A percentile compares a stretch with the other conserved stretches of the same genome.
Conservation (phyloP, 495 filamentous ascomycete genomes). For the Penicillium soppii region DNA sequence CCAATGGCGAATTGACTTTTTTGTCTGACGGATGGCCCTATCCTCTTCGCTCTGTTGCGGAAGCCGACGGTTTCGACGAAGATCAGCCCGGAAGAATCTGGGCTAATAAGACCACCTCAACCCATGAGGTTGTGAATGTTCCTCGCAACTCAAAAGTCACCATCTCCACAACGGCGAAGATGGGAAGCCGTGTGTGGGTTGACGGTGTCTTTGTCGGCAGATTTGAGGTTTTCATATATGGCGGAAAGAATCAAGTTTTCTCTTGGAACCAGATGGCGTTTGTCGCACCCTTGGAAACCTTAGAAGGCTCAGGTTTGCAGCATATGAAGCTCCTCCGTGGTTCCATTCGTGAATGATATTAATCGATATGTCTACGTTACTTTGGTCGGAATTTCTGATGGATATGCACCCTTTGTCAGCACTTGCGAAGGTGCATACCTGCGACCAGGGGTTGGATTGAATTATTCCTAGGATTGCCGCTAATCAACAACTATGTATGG, state of each 20-base stretch:
- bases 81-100: conserved; percentile 30
- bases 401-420: too few species aligned
- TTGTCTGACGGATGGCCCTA: conserved; percentile 50
- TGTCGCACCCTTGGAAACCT: conserved; percentile 46
- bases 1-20: conserved; percentile 37
- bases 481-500: too few species aligned
- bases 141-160: conserved; percentile 17
- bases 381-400: too few species aligned
- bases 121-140: conserved; percentile 24
- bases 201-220: conserved; percentile 43
- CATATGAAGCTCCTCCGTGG: conserved; percentile 1
- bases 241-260: conserved; percentile 47
- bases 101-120: conserved; percentile 29
- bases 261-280: conserved; percentile 61
- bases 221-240: conserved; percentile 56
- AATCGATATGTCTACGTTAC: too few species aligned
- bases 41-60: conserved; percentile 44
- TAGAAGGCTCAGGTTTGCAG: conserved; percentile 24
- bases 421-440: too few species aligned
- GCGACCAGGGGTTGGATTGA: too few species aligned
- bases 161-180: conserved; percentile 37
- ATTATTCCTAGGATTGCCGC: too few species aligned
- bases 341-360: background rate
- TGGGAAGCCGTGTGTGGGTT: conserved; percentile 49
- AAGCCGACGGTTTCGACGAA: conserved; percentile 27